Base-by-base conservation (phyloP, 2,329 filamentous ascomycete species). In the Colletotrichum sp. region DNA sequence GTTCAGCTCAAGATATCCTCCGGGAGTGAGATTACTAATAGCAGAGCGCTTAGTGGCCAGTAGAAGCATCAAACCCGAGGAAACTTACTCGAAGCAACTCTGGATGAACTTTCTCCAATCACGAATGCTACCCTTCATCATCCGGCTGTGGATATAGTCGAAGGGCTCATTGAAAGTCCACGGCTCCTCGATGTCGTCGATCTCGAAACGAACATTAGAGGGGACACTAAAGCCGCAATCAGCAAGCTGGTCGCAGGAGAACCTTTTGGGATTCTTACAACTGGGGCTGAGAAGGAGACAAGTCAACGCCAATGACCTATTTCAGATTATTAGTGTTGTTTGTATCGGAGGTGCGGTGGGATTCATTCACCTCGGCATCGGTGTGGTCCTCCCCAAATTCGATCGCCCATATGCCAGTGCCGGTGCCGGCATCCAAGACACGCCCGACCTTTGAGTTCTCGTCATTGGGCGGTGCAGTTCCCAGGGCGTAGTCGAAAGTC, bases 121-220 rank as follows among this genome's bases (percentile, higher is more conserved):
- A 15, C 84, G 81, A 69, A 92, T 88, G 73, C 87, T 88, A n/a
- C 86, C 86, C 7, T 85, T 84, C 81, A 92, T 86, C 70, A 88
- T 85, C 32, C 90, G 86, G 55, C 85, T 82, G 80, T 91, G 89
- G 72, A 92, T 87, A 78, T 87, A 89, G 81, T 91, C 89, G 80
- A 91, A 91, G 69, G 87, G 83, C 3, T 84, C 78, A 74, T 86
- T 86, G 25, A 78, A 81, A 9, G 87, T 81, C 90, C 90, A 92
- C 2, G 87, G 83, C 73, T 89, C 86, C 76, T 90, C 88, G 34
- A 87, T 82, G 78, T 92, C 90, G 77, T 91, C 89, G 52, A 91
- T 84, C 16, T 64, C 61, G 32, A 64, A 64, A 6, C 32, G n/a
- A 8, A 64, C 60, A 28, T 64, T 39, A 12, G 60, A 22, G 12